A percentile compares a stretch with the other conserved stretches of the same genome.
phyloP scores from a whole-genome alignment of 2,329 filamentous ascomycete species.

The Ramularia collo-cygni region DNA sequence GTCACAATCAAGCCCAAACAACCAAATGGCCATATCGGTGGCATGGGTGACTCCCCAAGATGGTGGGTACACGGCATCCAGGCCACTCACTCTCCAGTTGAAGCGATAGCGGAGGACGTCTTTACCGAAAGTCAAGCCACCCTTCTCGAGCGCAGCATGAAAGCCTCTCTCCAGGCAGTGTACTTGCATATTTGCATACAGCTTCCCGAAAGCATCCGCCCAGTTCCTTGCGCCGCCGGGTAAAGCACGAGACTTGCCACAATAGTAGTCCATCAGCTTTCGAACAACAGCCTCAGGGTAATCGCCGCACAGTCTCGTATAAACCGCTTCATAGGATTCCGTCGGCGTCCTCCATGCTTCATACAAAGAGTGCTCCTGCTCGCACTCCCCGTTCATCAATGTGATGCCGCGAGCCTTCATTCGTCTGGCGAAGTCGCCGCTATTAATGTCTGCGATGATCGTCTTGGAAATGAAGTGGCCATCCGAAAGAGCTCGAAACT shows the following conservation, averaged over 20 bases:
- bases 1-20: slow-evolving; percentile 45
- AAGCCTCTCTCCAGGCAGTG: slow-evolving; percentile 48
- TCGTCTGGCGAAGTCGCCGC: slow-evolving; percentile 40
- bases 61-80: slow-evolving; percentile 36
- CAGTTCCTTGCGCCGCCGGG: slow-evolving; percentile 39
- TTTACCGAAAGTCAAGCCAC: slow-evolving; percentile 35
- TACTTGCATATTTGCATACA: slow-evolving; percentile 53
- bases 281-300: slow-evolving; percentile 43
- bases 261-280: slow-evolving; percentile 41
- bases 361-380: slow-evolving; percentile 49
- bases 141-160: slow-evolving; percentile 37
- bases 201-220: slow-evolving; percentile 46
- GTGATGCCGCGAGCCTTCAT: slow-evolving; percentile 42
- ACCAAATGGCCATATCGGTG: slow-evolving; percentile 50
- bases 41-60: slow-evolving; percentile 50
- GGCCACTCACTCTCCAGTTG: slow-evolving; percentile 46
- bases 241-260: slow-evolving; percentile 30
- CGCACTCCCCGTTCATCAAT: slow-evolving; percentile 49
- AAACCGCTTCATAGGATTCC: slow-evolving; percentile 37
- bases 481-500: slow-evolving; percentile 50
- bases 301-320: slow-evolving; percentile 45
- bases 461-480: slow-evolving; percentile 39
- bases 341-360: slow-evolving; percentile 44
- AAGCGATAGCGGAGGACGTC: slow-evolving; percentile 49
- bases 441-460: slow-evolving; percentile 43